These are phyloP conservation scores for Barnettozyma pratensis DNA, from an alignment of 805 yeast species.

Conservation along the genomic window DNA sequence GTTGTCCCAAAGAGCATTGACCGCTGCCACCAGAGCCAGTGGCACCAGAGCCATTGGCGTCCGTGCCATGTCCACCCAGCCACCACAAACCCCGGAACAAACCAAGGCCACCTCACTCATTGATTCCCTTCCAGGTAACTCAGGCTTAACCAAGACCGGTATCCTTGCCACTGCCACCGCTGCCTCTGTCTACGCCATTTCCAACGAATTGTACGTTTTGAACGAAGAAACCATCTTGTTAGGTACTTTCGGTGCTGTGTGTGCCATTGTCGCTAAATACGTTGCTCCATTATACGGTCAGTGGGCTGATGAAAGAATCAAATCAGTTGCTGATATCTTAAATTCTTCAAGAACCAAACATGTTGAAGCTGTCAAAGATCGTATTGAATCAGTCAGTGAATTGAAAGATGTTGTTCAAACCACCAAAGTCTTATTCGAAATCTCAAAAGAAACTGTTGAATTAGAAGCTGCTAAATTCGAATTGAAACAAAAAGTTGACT, in stretches of 20 bases:
- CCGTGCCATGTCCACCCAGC: slow-evolving; percentile 61
- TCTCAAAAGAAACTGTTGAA: slow-evolving; percentile 94
- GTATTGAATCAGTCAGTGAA: slow-evolving; percentile 84
- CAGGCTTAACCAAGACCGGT: slow-evolving; percentile 86
- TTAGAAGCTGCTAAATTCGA: slow-evolving; percentile 93
- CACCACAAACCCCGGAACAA: slow-evolving; percentile 62
- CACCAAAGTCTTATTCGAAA: slow-evolving; percentile 87
- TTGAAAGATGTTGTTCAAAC: slow-evolving; percentile 88
- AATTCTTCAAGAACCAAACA: slow-evolving; percentile 87
- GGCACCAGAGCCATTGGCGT: slow-evolving; percentile 46
- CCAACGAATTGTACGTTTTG: slow-evolving; percentile 87
- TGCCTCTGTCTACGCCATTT: slow-evolving; percentile 89
- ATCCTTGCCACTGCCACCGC: slow-evolving; percentile 92
- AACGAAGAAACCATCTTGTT: slow-evolving; percentile 91
- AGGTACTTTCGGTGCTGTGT: slow-evolving; percentile 72
- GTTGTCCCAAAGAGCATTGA: slow-evolving; percentile 5
- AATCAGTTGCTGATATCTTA: slow-evolving; percentile 74
- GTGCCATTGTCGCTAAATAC: slow-evolving; percentile 72
- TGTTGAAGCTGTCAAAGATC: slow-evolving; percentile 85
- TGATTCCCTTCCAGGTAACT: slow-evolving; percentile 91
- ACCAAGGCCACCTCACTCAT: slow-evolving; percentile 88
- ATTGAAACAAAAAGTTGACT: slow-evolving; percentile 84
- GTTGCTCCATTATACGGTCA: slow-evolving; percentile 93
- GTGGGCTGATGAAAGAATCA: slow-evolving; percentile 85
- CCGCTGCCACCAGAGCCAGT: slow-evolving; percentile 9